A percentile compares a stretch with the other conserved stretches of the same genome.
Evolutionary conservation across 1,284 basidiomycete genomes (phyloP).

Genomic region (Volvariella volvacea): DNA sequence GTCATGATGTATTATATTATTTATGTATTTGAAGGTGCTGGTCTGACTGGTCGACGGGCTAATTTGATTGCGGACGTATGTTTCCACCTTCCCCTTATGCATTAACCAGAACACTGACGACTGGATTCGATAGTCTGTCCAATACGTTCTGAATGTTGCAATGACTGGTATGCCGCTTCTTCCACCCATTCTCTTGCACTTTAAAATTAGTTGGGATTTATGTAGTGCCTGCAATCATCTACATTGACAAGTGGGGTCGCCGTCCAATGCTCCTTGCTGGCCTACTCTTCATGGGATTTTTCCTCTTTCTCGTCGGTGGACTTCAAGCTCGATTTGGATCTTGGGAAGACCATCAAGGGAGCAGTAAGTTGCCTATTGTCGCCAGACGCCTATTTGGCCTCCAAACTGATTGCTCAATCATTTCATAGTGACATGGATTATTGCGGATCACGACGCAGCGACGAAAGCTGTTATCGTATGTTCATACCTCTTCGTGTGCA

Average conservation of each 20-base stretch:
- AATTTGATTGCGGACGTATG: conserved; percentile 63
- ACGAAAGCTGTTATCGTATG: conserved; percentile 71
- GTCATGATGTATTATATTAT: conserved; percentile 80
- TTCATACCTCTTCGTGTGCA: conserved; percentile 71
- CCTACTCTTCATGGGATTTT: conserved; percentile 65
- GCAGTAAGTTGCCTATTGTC: conserved; percentile 16
- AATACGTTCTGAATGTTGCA: conserved; percentile 74
- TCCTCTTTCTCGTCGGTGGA: conserved; percentile 71
- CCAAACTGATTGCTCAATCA: too few relatives aligned
- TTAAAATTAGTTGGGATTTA: neutral
- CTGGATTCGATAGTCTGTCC: conserved; percentile 42
- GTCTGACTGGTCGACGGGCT: conserved; percentile 60
- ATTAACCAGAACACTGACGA: too few relatives aligned
- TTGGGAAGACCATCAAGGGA: conserved; percentile 43
- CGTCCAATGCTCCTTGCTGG: conserved; percentile 69
- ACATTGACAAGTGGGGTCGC: conserved; percentile 74
- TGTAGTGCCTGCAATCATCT: conserved; percentile 65
- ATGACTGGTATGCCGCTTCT: conserved; percentile 33
- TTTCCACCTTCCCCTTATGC: conserved; percentile 2
- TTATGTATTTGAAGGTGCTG: conserved; percentile 73
- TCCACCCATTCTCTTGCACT: neutral
- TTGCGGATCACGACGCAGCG: conserved; percentile 43
- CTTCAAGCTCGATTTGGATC: conserved; percentile 62
- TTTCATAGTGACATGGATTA: conserved; percentile 52
- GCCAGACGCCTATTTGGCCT: neutral